Percentiles rank a stretch among this genome's conserved stretches.
phyloP scores from a whole-genome alignment of 305 asterid genomes.

The Fraxinus platypoda region DNA sequence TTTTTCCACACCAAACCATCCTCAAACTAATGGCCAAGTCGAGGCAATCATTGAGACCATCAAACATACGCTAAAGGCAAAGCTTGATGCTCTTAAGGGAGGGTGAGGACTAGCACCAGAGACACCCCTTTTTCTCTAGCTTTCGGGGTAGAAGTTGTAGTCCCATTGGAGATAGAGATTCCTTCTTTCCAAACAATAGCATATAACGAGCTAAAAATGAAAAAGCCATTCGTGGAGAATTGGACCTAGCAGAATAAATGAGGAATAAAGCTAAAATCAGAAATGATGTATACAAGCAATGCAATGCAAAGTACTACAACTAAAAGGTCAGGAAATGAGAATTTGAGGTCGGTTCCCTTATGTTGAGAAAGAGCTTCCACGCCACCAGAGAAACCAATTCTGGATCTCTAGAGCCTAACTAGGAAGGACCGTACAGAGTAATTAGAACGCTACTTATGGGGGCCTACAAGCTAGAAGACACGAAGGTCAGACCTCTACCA shows the following conservation, averaged over 20 bases:
- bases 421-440: not conserved
- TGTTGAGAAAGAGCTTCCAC: not conserved
- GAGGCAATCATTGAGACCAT: not conserved
- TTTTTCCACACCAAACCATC: not conserved
- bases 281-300: too few species aligned
- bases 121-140: not conserved
- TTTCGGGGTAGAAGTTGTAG: not conserved
- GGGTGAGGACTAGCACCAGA: not conserved
- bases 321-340: not conserved
- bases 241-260: not conserved
- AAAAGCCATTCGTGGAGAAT: too few species aligned
- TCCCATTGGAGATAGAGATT: not conserved
- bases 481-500: not conserved
- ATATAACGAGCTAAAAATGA: not conserved
- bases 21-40: not conserved
- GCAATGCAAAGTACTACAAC: too few species aligned
- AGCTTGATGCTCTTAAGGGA: not conserved
- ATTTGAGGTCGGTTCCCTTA: not conserved
- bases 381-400: not conserved
- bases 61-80: not conserved
- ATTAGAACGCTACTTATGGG: not conserved
- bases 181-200: not conserved
- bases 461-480: not conserved
- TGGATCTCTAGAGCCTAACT: not conserved
- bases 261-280: not conserved